Percentiles rank a stretch among this genome's conserved stretches.
phyloP scores from a whole-genome alignment of 306 rosid species.

The Dicorynia guianensis region DNA sequence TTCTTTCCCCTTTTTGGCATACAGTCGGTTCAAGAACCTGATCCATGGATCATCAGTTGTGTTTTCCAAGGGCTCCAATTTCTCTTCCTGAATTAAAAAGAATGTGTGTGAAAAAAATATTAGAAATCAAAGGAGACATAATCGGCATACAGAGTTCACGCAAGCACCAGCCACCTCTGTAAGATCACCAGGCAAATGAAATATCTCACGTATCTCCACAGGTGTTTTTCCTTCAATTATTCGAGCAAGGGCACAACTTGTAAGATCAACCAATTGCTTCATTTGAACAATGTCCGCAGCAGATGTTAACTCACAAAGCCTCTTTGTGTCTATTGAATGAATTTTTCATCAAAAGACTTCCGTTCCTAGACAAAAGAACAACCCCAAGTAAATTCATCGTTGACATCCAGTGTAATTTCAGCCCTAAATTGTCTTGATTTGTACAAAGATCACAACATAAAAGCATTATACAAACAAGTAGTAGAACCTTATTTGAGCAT shows the following conservation, averaged over 20 bases:
- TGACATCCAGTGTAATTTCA: constrained; percentile 29
- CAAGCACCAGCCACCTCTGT: constrained; percentile 82
- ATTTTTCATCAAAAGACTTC: constrained; percentile 82
- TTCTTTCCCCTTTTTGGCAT: constrained; percentile 95
- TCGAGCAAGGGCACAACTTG: constrained; percentile 94
- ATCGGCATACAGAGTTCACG: constrained; percentile 41
- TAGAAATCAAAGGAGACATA: constrained; percentile 36
- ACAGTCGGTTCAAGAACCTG: constrained; percentile 85
- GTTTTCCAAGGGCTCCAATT: constrained; percentile 88
- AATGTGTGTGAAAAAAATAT: constrained; percentile 43
- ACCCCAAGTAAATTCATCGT: constrained; percentile 33
- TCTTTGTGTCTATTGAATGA: constrained; percentile 83
- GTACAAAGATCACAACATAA: constrained; percentile 23
- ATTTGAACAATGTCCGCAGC: constrained; percentile 93
- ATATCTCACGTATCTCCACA: constrained; percentile 90
- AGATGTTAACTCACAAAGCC: constrained; percentile 89
- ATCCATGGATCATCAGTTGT: constrained; percentile 89
- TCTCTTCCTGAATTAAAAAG: constrained; percentile 80
- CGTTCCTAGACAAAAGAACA: constrained; percentile 70
- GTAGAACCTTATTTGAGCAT: constrained; percentile 83
- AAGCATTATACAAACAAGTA: constrained; percentile 35
- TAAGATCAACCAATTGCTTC: constrained; percentile 96
- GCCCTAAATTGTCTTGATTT: neutral
- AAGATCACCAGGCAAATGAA: constrained; percentile 95
- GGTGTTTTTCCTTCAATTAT: constrained; percentile 94